Evolutionary conservation across 495 filamentous ascomycete genomes (phyloP).

Genomic region (Sabuloglossum arenarium): DNA sequence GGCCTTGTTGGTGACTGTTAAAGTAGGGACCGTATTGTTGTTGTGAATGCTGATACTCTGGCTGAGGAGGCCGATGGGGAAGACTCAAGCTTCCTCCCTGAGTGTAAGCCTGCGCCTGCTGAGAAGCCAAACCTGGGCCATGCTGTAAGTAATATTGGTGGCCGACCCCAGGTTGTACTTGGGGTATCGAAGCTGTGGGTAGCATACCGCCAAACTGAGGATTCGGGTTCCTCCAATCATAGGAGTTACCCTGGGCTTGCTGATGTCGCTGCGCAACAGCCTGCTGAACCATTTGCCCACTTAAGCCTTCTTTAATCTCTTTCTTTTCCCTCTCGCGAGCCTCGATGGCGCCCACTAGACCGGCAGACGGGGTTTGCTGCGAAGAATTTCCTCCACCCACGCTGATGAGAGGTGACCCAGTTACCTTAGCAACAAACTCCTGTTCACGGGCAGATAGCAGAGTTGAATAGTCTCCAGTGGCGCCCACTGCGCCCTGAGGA

Average conservation of each 20-base stretch:
- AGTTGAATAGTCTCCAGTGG: conserved; percentile 28
- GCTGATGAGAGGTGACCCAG: conserved; percentile 61
- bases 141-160: background rate
- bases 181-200: background rate
- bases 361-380: conserved; percentile 28
- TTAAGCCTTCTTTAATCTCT: conserved; percentile 47
- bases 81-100: background rate
- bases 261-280: conserved; percentile 60
- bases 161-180: background rate
- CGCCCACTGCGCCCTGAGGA: background rate
- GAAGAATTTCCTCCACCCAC: conserved; percentile 33
- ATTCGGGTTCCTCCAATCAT: background rate
- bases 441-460: conserved; percentile 84
- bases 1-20: background rate
- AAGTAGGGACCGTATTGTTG: background rate
- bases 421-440: conserved; percentile 76
- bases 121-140: background rate
- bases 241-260: background rate
- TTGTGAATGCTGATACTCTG: background rate
- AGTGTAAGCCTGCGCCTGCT: background rate
- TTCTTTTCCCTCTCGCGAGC: conserved; percentile 52
- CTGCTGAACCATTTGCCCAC: conserved; percentile 52
- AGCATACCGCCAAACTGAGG: background rate
- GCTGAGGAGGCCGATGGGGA: background rate
- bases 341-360: conserved; percentile 58